phyloP scores from a whole-genome alignment of 2,329 filamentous ascomycete species.

The Nectriaceae sp. region DNA sequence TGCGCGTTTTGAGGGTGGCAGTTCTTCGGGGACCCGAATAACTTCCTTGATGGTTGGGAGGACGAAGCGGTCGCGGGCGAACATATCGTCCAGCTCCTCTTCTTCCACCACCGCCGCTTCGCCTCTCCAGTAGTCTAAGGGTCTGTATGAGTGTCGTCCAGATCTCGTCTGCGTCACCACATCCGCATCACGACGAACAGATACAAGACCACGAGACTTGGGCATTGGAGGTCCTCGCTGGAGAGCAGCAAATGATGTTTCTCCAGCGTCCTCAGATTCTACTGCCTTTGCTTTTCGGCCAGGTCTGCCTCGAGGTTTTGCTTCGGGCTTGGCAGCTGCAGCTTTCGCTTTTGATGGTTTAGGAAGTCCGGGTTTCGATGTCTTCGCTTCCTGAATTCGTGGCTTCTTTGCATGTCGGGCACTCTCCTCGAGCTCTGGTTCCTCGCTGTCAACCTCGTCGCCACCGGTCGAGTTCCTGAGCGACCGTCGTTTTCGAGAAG shows the following conservation, averaged over 20 bases:
- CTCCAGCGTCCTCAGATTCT: slow-evolving; percentile 40
- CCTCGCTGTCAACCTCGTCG: slow-evolving; percentile 9
- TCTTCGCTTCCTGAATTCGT: slow-evolving; percentile 24
- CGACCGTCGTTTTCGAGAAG: slow-evolving; percentile 19
- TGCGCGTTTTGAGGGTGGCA: slow-evolving; percentile 32
- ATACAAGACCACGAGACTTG: slow-evolving; percentile 55
- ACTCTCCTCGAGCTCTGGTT: slow-evolving; percentile 21
- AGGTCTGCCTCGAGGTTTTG: slow-evolving; percentile 27
- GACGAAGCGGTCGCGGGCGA: slow-evolving; percentile 51
- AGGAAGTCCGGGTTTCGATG: slow-evolving; percentile 23
- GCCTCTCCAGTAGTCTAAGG: slow-evolving; percentile 83
- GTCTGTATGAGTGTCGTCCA: slow-evolving; percentile 75
- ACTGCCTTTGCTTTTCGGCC: slow-evolving; percentile 30
- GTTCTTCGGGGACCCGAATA: slow-evolving; percentile 67
- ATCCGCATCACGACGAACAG: slow-evolving; percentile 51
- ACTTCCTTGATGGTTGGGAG: slow-evolving; percentile 75
- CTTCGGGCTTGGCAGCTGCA: slow-evolving; percentile 18
- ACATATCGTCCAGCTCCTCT: slow-evolving; percentile 53
- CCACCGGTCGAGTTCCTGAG: slow-evolving; percentile 9
- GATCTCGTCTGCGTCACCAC: slow-evolving; percentile 66
- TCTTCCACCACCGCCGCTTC: slow-evolving; percentile 74
- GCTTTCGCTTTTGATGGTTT: slow-evolving; percentile 19
- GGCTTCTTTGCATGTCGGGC: slow-evolving; percentile 28
- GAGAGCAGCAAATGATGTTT: slow-evolving; percentile 49
- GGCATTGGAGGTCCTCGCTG: slow-evolving; percentile 58